Base-by-base conservation (phyloP, 495 filamentous ascomycete species). In the Choiromyces venosus region DNA sequence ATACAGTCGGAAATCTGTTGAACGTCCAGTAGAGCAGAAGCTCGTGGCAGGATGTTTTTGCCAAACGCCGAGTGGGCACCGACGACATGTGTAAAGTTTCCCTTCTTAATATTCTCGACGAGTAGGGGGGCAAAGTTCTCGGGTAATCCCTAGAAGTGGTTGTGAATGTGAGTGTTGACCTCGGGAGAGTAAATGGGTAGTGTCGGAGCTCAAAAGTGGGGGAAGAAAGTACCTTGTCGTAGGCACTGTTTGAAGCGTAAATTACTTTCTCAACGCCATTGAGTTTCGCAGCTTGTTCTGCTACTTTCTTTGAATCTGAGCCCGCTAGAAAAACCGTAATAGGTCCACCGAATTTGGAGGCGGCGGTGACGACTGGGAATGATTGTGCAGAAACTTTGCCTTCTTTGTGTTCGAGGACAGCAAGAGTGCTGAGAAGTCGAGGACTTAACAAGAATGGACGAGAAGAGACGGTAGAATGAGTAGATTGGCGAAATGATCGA, bases 71-170 rank as follows among this genome's bases (percentile, higher is more conserved):
- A 96, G 86, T 97, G 93, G 52, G 90, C 91, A 36, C 91, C 90
- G 71, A 98, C 86, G 69, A 98, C 87, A 82, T 99, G 95, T 74
- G 94, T 97, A 83, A 89, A 97, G 75, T 89, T 91, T 74, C 91
- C 92, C 79, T 93, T 92, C 86, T 96, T 95, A 83, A 99, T 92
- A 83, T 97, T 99, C 83, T 97, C 93, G 37, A 92, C 92, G 29
- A 99, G 86, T 38, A 99, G 85, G 52, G 93, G 91, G n/a, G 94
- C 94, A 80, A 86, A 98, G 86, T 93, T 99, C 84, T 99, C 95
- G 37, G 95, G 90, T 5, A 99, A 88, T 37, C 92, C 92, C 93
- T 97, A 68, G 33, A 65, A 37, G 40, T 71, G 36, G 65, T 69
- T 29, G 38, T 74, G 33, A 42, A 67, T 73, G 66, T 12, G 37